Conservation (phyloP, 495 filamentous ascomycete species). For the Penicillium paradoxum region DNA sequence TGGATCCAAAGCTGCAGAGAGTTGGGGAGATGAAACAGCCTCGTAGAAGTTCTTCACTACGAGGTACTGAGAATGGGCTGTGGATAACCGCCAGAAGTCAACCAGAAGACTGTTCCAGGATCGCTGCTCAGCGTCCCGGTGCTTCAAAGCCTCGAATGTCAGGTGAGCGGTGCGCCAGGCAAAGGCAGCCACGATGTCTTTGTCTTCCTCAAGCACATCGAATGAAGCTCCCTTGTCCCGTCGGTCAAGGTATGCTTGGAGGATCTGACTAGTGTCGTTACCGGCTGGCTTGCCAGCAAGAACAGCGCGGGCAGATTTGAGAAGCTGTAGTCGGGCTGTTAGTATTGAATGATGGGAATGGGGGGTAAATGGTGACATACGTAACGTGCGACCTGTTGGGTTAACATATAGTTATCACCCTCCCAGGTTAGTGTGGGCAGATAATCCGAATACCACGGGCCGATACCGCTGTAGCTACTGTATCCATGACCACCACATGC, state of each 20-base stretch:
- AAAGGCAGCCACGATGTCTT: conserved; percentile 61
- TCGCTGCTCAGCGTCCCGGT: conserved; percentile 62
- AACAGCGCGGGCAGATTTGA: conserved; percentile 61
- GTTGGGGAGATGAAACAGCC: conserved; percentile 49
- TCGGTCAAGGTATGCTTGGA: conserved; percentile 53
- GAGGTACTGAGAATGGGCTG: conserved; percentile 64
- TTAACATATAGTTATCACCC: conserved; percentile 75
- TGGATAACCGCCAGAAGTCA: conserved; percentile 67
- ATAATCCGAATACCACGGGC: conserved; percentile 62
- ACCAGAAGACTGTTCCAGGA: conserved; percentile 68
- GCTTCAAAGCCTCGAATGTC: conserved; percentile 66
- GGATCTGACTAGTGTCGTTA: conserved; percentile 56
- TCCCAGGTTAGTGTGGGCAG: conserved; percentile 61
- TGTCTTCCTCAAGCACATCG: conserved; percentile 57
- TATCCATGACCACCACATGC: conserved; percentile 75
- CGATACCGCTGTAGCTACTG: conserved; percentile 63
- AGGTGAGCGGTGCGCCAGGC: conserved; percentile 67
- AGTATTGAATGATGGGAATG: neutral
- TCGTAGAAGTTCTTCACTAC: conserved; percentile 69
- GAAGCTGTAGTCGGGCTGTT: conserved; percentile 31
- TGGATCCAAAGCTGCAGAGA: conserved; percentile 43
- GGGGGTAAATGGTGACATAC: conserved; percentile 25
- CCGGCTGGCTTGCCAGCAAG: conserved; percentile 48
- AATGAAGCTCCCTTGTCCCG: conserved; percentile 63
- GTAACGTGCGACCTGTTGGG: conserved; percentile 72